Conservation (phyloP, 305 asterid species). For the Petunia hybrid region DNA sequence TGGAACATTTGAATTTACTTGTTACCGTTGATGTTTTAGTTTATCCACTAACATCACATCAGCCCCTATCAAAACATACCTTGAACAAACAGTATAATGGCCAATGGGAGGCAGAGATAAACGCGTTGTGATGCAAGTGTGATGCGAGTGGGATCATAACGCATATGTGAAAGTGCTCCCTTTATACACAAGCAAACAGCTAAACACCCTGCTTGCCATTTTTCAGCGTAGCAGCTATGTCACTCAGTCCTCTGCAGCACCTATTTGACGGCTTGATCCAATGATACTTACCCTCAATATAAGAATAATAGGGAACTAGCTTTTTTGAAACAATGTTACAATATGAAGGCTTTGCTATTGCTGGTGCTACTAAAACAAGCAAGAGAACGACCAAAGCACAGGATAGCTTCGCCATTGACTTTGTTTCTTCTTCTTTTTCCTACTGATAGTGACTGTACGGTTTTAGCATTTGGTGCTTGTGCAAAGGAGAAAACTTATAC, state of each 20-base stretch:
- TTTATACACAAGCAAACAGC: slow-evolving; percentile 43
- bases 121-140: slow-evolving; percentile 39
- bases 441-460: background rate
- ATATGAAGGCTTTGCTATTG: background rate
- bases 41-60: background rate
- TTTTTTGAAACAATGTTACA: slow-evolving; percentile 8
- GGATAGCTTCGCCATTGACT: background rate
- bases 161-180: slow-evolving; percentile 20
- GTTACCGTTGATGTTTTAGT: background rate
- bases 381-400: background rate
- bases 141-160: slow-evolving; percentile 36
- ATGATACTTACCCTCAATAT: slow-evolving; percentile 34
- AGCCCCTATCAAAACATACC: slow-evolving; percentile 30
- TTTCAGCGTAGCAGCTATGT: slow-evolving; percentile 12
- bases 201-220: slow-evolving; percentile 31
- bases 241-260: slow-evolving; percentile 43
- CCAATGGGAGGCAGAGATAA: slow-evolving; percentile 40
- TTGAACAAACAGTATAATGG: slow-evolving; percentile 41
- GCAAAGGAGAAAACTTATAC: background rate
- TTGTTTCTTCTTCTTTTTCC: background rate
- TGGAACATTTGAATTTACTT: background rate
- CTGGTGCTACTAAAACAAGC: background rate
- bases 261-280: background rate
- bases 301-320: slow-evolving; percentile 35
- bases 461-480: background rate